These are phyloP conservation scores for Botryobasidium botryosum DNA, from an alignment of 768 basidiomycete genomes.

Conservation along the genomic window DNA sequence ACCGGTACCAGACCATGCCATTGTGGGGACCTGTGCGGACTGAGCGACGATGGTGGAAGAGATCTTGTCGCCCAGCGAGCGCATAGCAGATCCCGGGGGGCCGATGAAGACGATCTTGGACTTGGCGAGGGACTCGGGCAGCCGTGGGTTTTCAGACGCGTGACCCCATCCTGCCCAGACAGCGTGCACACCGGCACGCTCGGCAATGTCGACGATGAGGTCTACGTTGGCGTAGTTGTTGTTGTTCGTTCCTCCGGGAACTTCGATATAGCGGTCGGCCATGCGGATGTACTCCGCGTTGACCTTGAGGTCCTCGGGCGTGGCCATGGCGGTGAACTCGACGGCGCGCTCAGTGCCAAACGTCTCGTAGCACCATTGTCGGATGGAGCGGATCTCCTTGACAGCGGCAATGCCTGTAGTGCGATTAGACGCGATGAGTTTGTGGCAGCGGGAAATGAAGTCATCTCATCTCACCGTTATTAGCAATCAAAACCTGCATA, in stretches of 20 bases:
- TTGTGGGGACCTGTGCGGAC: conserved; percentile 88
- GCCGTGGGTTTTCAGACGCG: conserved; percentile 93
- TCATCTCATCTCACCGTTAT: conserved; percentile 52
- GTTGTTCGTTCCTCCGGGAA: conserved; percentile 95
- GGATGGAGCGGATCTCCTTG: conserved; percentile 95
- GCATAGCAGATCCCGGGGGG: conserved; percentile 96
- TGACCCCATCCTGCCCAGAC: conserved; percentile 99
- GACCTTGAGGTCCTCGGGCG: conserved; percentile 94
- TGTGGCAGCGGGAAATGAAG: not conserved
- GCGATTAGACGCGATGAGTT: too few relatives aligned
- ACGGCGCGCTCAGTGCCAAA: conserved; percentile 92
- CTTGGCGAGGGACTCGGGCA: conserved; percentile 84
- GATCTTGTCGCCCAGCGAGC: conserved; percentile 98
- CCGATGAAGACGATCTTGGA: conserved; percentile 98
- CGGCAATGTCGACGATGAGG: conserved; percentile 94
- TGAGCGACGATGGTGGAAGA: conserved; percentile 99
- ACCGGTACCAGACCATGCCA: conserved; percentile 97
- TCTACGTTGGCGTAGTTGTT: conserved; percentile 99
- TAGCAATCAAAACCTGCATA: conserved; percentile 84
- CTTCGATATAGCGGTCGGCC: conserved; percentile 98
- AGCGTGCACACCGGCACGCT: conserved; percentile 92
- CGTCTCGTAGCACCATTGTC: conserved; percentile 99
- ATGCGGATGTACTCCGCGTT: conserved; percentile 99
- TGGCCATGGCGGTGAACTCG: conserved; percentile 99
- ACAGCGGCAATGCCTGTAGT: conserved; percentile 89